Base-by-base conservation (phyloP, 2,329 filamentous ascomycete species). In the Cercospora zeae-maydis region DNA sequence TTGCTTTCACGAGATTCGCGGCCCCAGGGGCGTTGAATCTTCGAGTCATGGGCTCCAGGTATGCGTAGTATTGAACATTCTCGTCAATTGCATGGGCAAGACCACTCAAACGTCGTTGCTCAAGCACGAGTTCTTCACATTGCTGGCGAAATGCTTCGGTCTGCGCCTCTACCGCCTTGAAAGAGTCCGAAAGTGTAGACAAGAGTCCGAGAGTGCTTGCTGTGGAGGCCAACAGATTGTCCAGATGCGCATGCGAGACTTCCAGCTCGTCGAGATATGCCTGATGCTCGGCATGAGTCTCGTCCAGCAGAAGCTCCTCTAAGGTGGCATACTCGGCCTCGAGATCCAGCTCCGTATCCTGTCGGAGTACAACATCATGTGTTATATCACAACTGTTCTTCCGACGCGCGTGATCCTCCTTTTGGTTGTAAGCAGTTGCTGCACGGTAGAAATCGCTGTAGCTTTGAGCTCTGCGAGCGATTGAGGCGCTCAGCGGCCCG, bases 1-100 rank as follows among this genome's bases (percentile, higher is more conserved):
- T 87, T 61, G 89, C 88, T 51, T 93, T 89, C 14, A 97, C 93
- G 60, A 96, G 82, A 62, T 89, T 92, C 54, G 91, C 88, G 19
- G 93, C 93, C 0, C 93, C 92, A 0, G 95, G 93, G 0, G 93
- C 93, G 79, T 98, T 98, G 62, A 99, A 85, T 13, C 92, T 86
- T 60, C 93, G 85, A 0, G 92, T 96, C 64, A 93, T 92, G 52
- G 89, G 92, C 67, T 99, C 95, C 5, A 99, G 83, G 73, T 96
- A 97, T 19, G 90, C 86, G 76, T 99, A 99, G 77, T 96, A 97
- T 73, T 93, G 88, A n/a, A 97, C 81, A 70, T 97, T 96, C 24
- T 91, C 90, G 27, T 91, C 89, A 61, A 99, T 89, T 63, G 92
- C 88, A 68, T 96, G 86, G 2, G 92, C 92, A 45, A 99, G 83